Evolutionary conservation across 768 basidiomycete genomes (phyloP).

Genomic region (Psilocybe tampanensis): DNA sequence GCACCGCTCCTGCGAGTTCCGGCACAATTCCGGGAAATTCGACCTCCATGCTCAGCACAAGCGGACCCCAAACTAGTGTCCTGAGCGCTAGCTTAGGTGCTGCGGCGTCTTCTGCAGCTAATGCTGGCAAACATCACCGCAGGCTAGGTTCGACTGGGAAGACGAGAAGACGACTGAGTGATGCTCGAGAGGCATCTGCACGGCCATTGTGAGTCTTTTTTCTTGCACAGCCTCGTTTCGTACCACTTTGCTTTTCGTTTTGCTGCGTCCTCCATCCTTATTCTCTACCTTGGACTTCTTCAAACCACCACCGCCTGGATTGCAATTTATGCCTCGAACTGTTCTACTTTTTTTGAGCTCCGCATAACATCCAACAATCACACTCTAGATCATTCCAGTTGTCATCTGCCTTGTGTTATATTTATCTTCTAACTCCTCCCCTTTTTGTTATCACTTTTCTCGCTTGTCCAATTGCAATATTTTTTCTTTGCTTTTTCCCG

Average conservation of each 20-base stretch:
- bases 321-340: not conserved
- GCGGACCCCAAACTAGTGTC: conserved; percentile 3
- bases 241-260: conserved; percentile 15
- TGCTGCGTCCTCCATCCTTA: conserved; percentile 6
- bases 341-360: not conserved
- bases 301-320: not conserved
- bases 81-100: conserved; percentile 13
- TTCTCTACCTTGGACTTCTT: not conserved
- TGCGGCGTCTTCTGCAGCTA: conserved; percentile 27
- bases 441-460: not conserved
- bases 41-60: conserved; percentile 7
- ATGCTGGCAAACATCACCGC: conserved; percentile 56
- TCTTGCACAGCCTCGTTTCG: too few relatives aligned
- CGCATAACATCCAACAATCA: not conserved
- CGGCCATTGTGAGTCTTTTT: conserved; percentile 66
- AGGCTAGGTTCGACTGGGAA: conserved; percentile 73
- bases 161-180: conserved; percentile 71
- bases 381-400: not conserved
- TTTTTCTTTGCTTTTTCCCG: not conserved
- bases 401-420: not conserved
- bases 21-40: not conserved
- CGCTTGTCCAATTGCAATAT: not conserved
- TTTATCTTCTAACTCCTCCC: not conserved
- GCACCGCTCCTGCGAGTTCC: conserved; percentile 42
- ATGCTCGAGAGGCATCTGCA: conserved; percentile 76